Percentiles rank a stretch among this genome's conserved stretches.
Evolutionary conservation across 192 early-diverging fungal genomes (phyloP).

Genomic region (Backusella psychrophila): DNA sequence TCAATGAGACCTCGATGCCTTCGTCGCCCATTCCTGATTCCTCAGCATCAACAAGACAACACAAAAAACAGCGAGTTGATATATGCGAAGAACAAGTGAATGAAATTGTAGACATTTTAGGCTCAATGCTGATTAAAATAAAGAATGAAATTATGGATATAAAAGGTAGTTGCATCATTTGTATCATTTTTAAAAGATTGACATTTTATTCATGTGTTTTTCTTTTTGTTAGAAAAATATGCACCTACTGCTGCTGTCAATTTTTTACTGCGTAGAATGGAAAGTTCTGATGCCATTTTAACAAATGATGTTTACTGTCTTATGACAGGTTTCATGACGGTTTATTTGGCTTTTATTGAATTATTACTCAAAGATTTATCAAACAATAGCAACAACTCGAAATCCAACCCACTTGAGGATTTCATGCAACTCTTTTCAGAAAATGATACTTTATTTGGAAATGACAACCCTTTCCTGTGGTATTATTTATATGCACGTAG

Average conservation of each 20-base stretch:
- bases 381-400: neutral
- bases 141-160: constrained; percentile 4
- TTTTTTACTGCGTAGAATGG: constrained; percentile 5
- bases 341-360: constrained; percentile 36
- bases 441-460: constrained; percentile 33
- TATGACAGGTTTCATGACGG: constrained; percentile 48
- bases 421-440: constrained; percentile 37
- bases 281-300: neutral
- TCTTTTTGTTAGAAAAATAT: constrained; percentile 3
- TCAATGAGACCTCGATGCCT: neutral
- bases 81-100: constrained; percentile 1
- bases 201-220: neutral
- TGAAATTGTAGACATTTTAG: constrained; percentile 2
- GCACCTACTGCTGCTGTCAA: constrained; percentile 19
- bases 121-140: neutral
- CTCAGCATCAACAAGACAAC: too few relatives aligned
- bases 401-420: neutral
- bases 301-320: constrained; percentile 30
- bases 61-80: neutral
- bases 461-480: constrained; percentile 17
- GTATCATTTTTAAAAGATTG: neutral
- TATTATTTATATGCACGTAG: constrained; percentile 12
- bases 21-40: constrained; percentile 4
- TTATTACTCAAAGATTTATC: constrained; percentile 10
- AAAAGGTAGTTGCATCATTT: neutral